phyloP scores from a whole-genome alignment of 140 eudicot species.

The Cichorium intybus region DNA sequence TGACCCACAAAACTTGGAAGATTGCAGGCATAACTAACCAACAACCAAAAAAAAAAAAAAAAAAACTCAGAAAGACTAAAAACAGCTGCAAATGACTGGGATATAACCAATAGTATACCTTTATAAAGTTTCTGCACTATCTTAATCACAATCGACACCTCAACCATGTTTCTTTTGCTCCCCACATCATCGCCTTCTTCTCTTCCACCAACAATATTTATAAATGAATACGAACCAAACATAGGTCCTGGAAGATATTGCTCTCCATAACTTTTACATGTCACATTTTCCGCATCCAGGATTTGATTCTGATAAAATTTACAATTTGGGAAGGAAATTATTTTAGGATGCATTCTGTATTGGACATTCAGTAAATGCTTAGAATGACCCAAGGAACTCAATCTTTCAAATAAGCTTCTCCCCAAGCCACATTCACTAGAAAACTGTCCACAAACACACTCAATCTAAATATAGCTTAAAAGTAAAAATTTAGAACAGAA shows the following conservation, averaged over 20 bases:
- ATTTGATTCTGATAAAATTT: conserved; percentile 42
- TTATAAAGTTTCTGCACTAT: conserved; percentile 38
- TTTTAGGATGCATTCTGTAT: conserved; percentile 69
- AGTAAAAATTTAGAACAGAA: not conserved
- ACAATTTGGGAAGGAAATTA: conserved; percentile 53
- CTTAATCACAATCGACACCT: conserved; percentile 46
- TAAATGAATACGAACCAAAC: conserved; percentile 64
- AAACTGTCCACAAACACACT: conserved; percentile 28
- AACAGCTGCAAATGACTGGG: not conserved
- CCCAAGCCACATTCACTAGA: conserved; percentile 54
- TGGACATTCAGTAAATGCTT: conserved; percentile 55
- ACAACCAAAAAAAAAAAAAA: no score
- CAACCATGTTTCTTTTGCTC: conserved; percentile 52
- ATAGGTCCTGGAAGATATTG: conserved; percentile 39
- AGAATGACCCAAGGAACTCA: conserved; percentile 41
- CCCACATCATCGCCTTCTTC: conserved; percentile 36
- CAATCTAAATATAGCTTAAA: not conserved
- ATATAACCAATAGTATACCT: conserved; percentile 29
- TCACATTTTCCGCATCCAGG: conserved; percentile 42
- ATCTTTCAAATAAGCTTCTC: conserved; percentile 60
- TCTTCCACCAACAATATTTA: conserved; percentile 49
- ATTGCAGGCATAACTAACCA: no score
- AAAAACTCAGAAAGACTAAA: not conserved
- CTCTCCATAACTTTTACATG: conserved; percentile 15
- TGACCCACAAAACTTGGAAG: no score